A percentile compares a stretch with the other conserved stretches of the same genome.
These are phyloP conservation scores for Boletus sensibilis DNA, from an alignment of 768 basidiomycete genomes.

Conservation along the genomic window DNA sequence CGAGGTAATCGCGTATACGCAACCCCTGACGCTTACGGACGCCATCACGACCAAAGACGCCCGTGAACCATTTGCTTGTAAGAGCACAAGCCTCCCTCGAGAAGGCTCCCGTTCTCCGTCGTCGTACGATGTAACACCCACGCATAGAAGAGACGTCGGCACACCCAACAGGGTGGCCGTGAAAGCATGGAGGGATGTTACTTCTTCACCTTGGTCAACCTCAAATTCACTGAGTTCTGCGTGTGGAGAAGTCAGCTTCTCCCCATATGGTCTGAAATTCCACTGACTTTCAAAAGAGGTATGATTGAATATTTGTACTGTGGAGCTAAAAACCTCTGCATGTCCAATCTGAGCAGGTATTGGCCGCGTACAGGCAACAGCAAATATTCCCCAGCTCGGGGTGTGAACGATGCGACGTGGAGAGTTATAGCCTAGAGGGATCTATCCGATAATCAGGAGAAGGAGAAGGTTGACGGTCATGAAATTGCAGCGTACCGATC, in stretches of 20 bases:
- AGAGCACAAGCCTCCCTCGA: constrained; percentile 61
- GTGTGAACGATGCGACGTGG: constrained; percentile 69
- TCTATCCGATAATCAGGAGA: constrained; percentile 38
- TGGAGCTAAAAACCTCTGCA: constrained; percentile 45
- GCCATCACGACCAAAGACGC: constrained; percentile 37
- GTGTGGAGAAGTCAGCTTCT: constrained; percentile 2
- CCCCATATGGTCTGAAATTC: neutral
- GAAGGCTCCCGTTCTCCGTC: constrained; percentile 49
- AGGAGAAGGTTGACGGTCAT: neutral
- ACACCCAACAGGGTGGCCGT: constrained; percentile 28
- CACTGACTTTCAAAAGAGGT: constrained; percentile 59
- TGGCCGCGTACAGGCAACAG: constrained; percentile 58
- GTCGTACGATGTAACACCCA: constrained; percentile 46
- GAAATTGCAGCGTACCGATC: constrained; percentile 49
- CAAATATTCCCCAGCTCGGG: constrained; percentile 53
- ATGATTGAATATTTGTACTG: constrained; percentile 68
- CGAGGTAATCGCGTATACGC: constrained; percentile 62
- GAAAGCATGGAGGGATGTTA: constrained; percentile 49
- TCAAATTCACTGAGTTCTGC: constrained; percentile 33
- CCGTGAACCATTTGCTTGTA: constrained; percentile 34
- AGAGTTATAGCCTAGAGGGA: constrained; percentile 68
- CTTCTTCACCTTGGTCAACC: constrained; percentile 52
- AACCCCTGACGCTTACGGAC: constrained; percentile 53
- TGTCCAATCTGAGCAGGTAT: constrained; percentile 57
- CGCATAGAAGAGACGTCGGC: constrained; percentile 45